Percentiles rank a stretch among this genome's conserved stretches.
These are phyloP conservation scores for Penicillium cinerascens DNA, from an alignment of 495 filamentous ascomycete species.

Conservation along the genomic window DNA sequence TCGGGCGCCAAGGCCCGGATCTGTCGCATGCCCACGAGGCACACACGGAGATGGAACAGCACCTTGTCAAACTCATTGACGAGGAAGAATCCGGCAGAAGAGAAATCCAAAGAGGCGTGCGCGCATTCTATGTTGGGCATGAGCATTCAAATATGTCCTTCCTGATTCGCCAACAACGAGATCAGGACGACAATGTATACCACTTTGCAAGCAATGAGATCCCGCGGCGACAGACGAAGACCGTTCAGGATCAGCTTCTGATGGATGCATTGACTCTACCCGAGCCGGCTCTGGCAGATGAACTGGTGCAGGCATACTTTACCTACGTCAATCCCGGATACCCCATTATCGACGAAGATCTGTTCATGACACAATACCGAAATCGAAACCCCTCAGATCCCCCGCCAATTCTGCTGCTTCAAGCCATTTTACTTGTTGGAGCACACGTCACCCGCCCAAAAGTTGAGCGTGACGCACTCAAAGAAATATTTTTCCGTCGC, in stretches of 20 bases:
- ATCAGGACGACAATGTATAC: conserved; percentile 44
- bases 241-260: conserved; percentile 46
- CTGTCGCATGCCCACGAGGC: conserved; percentile 32
- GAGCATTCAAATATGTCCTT: conserved; percentile 53
- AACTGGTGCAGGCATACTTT: conserved; percentile 48
- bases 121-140: conserved; percentile 49
- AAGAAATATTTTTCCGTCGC: conserved; percentile 47
- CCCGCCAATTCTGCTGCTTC: conserved; percentile 43
- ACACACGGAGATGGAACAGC: conserved; percentile 40
- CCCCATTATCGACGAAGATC: conserved; percentile 45
- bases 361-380: conserved; percentile 47
- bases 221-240: conserved; percentile 41
- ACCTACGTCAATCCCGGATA: conserved; percentile 43
- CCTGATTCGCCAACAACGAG: conserved; percentile 46
- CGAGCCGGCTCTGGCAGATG: conserved; percentile 42
- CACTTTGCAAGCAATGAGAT: conserved; percentile 50
- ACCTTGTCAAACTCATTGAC: conserved; percentile 45
- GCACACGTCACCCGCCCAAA: conserved; percentile 41
- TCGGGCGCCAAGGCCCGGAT: conserved; percentile 28
- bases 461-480: conserved; percentile 41
- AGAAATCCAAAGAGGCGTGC: conserved; percentile 45
- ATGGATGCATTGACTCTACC: conserved; percentile 48
- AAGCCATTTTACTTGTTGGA: conserved; percentile 46
- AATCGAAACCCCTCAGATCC: conserved; percentile 44
- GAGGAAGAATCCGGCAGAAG: conserved; percentile 40